Base-by-base conservation (phyloP, 768 basidiomycete species). In the Naganishia friedmannii region DNA sequence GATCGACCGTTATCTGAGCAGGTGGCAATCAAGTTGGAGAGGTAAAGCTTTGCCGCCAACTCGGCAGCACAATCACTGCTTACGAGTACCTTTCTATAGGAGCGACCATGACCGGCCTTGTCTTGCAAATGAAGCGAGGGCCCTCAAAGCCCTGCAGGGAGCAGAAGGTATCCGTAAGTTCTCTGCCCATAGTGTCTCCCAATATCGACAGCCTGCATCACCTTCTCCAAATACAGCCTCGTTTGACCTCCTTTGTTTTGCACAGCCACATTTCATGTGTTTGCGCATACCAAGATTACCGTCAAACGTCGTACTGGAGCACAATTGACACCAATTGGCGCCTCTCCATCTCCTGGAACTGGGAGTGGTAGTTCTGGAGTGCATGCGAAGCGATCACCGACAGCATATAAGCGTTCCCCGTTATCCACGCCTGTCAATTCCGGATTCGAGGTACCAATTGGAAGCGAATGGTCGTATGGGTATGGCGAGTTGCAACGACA, bases 11-110 rank as follows among this genome's bases (percentile, higher is more conserved):
- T 23, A 15, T n/a, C 55, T 17, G n/a, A 57, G 19, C 70, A 71
- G 57, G 70, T 71, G 46, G 70, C 70, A 17, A 71, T 71, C 70
- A 71, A 71, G 66, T 51, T 71, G 34, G 70, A 71, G 32, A 46
- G 48, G 68, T 69, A 23, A 3, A 57, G 37, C 5, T 26, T 19
- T 66, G n/a, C 26, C 17, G 19, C 39, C 45, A 8, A 17, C 21
- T n/a, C 7, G 4, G 7, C 26, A n/a, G 3, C n/a, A 57, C 28
- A 23, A 57, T 29, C 9, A 5, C 21, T 8, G 32, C 42, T 21
- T 15, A 37, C 34, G 34, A 12, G 34, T 12, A 37, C 34, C 34
- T 37, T 37, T 37, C 34, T 37, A 12, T 15, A 65, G 60, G 19
- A 60, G 53, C 53, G 34, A 69, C 13, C 23, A 48, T 39, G 58